Evolutionary conservation across 805 yeast species (phyloP).

Genomic region (Blastobotrys peoriensis): DNA sequence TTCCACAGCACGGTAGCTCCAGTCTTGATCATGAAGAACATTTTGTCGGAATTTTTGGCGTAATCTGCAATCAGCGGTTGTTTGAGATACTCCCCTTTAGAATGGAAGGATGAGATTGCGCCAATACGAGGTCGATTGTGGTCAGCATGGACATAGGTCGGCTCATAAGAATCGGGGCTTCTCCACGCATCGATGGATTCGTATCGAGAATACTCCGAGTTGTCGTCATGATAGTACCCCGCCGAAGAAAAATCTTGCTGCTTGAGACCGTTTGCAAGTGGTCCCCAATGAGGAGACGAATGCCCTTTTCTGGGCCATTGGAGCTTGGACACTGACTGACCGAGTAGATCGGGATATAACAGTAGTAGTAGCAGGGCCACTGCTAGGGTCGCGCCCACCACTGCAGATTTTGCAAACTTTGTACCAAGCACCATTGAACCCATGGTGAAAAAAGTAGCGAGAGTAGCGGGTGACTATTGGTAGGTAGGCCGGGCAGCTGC

Average conservation of each 20-base stretch:
- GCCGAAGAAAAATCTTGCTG: neutral
- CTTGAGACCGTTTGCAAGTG: neutral
- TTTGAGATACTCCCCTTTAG: conserved; percentile 15
- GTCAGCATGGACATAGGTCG: conserved; percentile 4
- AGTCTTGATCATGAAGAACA: conserved; percentile 33
- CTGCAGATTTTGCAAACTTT: neutral
- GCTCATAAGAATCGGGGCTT: conserved; percentile 7
- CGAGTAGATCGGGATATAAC: neutral
- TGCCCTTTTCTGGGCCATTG: neutral
- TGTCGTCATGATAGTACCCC: neutral
- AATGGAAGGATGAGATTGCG: conserved; percentile 2
- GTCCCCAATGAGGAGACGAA: neutral
- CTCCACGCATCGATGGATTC: conserved; percentile 17
- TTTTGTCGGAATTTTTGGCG: conserved; percentile 20
- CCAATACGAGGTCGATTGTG: conserved; percentile 10
- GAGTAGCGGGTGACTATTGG: too few relatives aligned
- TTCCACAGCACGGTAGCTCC: conserved; percentile 32
- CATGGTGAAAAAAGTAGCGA: too few relatives aligned
- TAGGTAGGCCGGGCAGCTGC: too few relatives aligned
- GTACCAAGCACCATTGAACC: too few relatives aligned
- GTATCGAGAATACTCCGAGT: conserved; percentile 2
- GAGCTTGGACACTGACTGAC: neutral
- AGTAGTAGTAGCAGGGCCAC: neutral
- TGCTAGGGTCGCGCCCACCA: neutral
- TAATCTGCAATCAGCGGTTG: conserved; percentile 24